A percentile compares a stretch with the other conserved stretches of the same genome.
Conservation (phyloP, 2,329 filamentous ascomycete species). For the Beauveria varroae region DNA sequence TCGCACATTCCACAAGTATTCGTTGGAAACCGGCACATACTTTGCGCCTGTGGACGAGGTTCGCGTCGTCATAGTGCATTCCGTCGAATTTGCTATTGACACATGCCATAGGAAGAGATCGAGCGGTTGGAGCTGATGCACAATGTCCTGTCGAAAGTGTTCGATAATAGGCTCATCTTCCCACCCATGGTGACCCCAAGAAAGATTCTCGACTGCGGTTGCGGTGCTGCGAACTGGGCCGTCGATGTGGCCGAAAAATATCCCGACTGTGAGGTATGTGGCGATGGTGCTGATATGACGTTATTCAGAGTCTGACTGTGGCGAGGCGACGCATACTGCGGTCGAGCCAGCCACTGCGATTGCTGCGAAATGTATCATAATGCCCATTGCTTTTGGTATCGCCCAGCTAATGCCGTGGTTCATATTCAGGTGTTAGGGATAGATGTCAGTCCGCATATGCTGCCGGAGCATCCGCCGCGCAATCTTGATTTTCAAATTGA, state of each 20-base stretch:
- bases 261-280: slow-evolving; percentile 55
- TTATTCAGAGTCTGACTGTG: not conserved
- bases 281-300: not conserved
- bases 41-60: slow-evolving; percentile 68
- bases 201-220: slow-evolving; percentile 65
- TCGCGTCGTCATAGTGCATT: slow-evolving; percentile 19
- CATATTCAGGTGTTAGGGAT: slow-evolving; percentile 57
- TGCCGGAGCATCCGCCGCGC: slow-evolving; percentile 53
- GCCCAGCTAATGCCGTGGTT: not conserved
- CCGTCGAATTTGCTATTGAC: slow-evolving; percentile 12
- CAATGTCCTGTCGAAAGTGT: slow-evolving; percentile 52
- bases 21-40: slow-evolving; percentile 56
- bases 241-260: slow-evolving; percentile 57
- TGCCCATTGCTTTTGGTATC: not conserved
- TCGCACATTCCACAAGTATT: slow-evolving; percentile 60
- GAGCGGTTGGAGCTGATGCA: slow-evolving; percentile 59
- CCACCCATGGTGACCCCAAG: slow-evolving; percentile 52
- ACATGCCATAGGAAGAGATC: slow-evolving; percentile 51
- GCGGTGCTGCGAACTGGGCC: slow-evolving; percentile 65
- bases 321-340: not conserved
- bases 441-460: slow-evolving; percentile 64
- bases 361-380: not conserved
- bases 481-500: slow-evolving; percentile 68
- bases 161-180: slow-evolving; percentile 62
- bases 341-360: not conserved